Base-by-base conservation (phyloP, 1,284 basidiomycete genomes). In the Ceratobasidium sp. region DNA sequence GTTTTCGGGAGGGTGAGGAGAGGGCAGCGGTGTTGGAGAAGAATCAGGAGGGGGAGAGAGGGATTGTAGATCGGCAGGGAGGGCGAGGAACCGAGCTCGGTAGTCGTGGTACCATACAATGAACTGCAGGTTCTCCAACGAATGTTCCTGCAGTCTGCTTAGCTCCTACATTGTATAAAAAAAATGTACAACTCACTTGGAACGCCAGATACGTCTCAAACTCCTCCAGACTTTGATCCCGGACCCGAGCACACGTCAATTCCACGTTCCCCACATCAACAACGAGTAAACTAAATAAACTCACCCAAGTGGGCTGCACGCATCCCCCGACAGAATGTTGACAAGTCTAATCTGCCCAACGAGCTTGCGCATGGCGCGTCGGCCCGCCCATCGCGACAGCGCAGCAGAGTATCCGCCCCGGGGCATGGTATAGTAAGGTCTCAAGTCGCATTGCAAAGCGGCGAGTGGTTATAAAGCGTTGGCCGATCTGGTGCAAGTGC, bases 91-190 rank as follows among this genome's bases (percentile, higher is more conserved):
- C 3, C 83, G 81, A 29, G 77, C 71, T 31, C 81, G 81, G 76
- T 84, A 85, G 75, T 83, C 82, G 79, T 82, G 76, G 76, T 81
- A 85, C 84, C 84, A 85, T 43, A 84, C 81, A 43, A 84, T 77
- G 72, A 85, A 85, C 58, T 84, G 84, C 8, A 85, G 80, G 66
- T 83, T 82, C 78, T 85, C 84, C 3, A 84, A 74, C 13, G 83
- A 81, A 75, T 82, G 80, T 74, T 84, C 83, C 81, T 83, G 66
- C 43, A 64, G n/a, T 22, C 31, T 8, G 1, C 13, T 74, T 22
- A 64, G 22, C 63, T 63, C n/a, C 48, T 22, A 14, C 61, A 27
- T 37, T 31, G 5, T 39, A 13, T 5, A 34, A 37, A 41, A 22
- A 59, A 9, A 41, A 56, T 4, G 11, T 63, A 76, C 1, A 43